These are phyloP conservation scores for Bruguiera hainesii DNA, from an alignment of 441 rosid species.

Conservation along the genomic window DNA sequence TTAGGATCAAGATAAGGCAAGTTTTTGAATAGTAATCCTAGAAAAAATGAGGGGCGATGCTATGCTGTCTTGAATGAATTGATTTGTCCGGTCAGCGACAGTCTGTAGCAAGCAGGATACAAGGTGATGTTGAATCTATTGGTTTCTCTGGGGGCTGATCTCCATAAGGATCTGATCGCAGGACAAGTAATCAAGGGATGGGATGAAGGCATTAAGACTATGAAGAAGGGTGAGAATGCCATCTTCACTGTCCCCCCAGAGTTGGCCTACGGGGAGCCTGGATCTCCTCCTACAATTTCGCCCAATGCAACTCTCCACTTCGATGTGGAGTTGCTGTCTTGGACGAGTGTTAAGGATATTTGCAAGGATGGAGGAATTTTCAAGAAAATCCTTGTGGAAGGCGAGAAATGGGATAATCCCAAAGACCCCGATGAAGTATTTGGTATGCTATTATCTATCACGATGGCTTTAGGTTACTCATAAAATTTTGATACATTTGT, in stretches of 20 bases:
- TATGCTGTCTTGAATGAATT: no score
- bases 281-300: constrained; percentile 74
- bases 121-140: no score
- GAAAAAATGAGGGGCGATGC: no score
- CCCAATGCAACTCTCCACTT: constrained; percentile 65
- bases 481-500: not conserved
- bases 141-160: no score
- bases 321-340: constrained; percentile 65
- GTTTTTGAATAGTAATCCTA: no score
- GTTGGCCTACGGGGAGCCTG: constrained; percentile 69
- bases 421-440: constrained; percentile 73
- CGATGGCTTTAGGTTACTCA: not conserved
- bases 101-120: no score
- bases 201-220: constrained; percentile 81
- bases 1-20: no score
- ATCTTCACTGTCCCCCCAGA: constrained; percentile 64
- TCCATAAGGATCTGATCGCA: constrained; percentile 13
- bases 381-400: constrained; percentile 53
- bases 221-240: constrained; percentile 80
- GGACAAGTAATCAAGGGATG: constrained; percentile 84
- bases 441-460: constrained; percentile 29
- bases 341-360: constrained; percentile 76
- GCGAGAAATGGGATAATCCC: constrained; percentile 73
- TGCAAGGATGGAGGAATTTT: constrained; percentile 76
- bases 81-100: not conserved